Conservation (phyloP, 2,329 filamentous ascomycete genomes). For the Hypoxylon sp. region DNA sequence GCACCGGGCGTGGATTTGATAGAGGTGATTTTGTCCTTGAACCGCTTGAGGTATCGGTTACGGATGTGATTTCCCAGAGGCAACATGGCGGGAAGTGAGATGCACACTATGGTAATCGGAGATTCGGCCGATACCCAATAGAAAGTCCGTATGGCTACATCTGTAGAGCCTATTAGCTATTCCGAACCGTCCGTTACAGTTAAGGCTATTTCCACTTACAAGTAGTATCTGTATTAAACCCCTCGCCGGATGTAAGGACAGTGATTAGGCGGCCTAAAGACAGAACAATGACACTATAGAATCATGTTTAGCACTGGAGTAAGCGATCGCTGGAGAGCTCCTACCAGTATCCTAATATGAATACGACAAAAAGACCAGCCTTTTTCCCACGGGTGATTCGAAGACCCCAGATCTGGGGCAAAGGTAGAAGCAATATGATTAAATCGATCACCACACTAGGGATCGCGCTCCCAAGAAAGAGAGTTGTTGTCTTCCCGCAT, state of each 20-base stretch:
- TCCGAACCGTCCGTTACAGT: background rate
- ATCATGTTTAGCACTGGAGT: background rate
- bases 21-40: too few relatives aligned
- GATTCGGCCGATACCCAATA: background rate
- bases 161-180: background rate
- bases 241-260: background rate
- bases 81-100: conserved; percentile 6
- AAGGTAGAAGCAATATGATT: conserved; percentile 5
- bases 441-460: conserved; percentile 5
- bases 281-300: conserved; percentile 1
- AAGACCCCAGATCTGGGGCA: conserved; percentile 8
- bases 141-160: background rate
- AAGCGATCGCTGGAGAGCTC: background rate
- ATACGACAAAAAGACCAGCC: background rate
- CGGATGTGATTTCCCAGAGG: background rate
- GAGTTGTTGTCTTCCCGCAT: background rate
- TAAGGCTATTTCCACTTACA: background rate
- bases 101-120: background rate
- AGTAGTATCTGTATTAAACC: background rate
- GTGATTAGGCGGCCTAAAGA: background rate
- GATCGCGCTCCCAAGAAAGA: conserved; percentile 4
- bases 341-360: conserved; percentile 1
- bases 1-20: too few relatives aligned
- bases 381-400: background rate
- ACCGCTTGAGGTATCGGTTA: too few relatives aligned